Conservation (phyloP, 2,329 filamentous ascomycete species). For the Pezicula rhizophila region DNA sequence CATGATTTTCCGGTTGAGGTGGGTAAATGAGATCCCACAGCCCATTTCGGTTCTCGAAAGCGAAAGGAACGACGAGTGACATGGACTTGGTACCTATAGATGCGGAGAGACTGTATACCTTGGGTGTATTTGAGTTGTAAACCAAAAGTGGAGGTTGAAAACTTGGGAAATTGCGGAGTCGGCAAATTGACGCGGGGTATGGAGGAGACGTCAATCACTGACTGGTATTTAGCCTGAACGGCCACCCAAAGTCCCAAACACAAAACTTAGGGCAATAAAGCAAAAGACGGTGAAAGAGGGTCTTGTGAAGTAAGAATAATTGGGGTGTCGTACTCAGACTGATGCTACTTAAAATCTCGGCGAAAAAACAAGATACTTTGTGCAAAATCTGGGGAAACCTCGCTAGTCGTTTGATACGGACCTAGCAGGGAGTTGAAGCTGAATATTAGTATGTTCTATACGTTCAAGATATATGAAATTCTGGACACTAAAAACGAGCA, state of each 20-base stretch:
- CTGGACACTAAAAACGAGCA: neutral
- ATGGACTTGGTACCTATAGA: neutral
- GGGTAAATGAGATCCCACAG: neutral
- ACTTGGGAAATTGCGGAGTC: slow-evolving; percentile 9
- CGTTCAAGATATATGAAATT: neutral
- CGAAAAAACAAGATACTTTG: no score
- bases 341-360: no score
- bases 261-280: no score
- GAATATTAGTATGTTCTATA: neutral
- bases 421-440: no score
- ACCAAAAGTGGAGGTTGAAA: neutral
- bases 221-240: slow-evolving; percentile 19
- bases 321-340: no score
- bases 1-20: slow-evolving; percentile 7
- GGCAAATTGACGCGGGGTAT: slow-evolving; percentile 22
- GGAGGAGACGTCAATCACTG: neutral
- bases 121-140: neutral
- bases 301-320: no score
- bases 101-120: no score
- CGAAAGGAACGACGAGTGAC: neutral
- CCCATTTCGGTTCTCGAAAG: neutral
- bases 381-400: no score
- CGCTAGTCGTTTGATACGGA: no score
- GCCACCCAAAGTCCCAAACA: neutral
- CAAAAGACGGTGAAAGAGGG: no score